Evolutionary conservation across 495 filamentous ascomycete species (phyloP).

Genomic region (Hyaloscypha finlandica): DNA sequence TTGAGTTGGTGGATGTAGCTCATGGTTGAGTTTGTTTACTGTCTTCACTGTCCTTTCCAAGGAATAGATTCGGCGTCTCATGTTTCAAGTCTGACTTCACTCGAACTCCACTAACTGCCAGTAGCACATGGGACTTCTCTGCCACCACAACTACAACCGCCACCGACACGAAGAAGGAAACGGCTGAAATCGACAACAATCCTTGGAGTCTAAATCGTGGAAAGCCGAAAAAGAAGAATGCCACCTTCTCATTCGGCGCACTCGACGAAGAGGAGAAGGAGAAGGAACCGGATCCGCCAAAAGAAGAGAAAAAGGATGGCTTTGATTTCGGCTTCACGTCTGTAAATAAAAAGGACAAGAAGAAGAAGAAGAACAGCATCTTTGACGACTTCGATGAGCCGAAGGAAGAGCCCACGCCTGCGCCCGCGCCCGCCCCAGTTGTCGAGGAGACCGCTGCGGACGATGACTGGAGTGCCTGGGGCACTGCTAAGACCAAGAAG

Average conservation of each 20-base stretch:
- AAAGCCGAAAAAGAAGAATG: constrained; percentile 48
- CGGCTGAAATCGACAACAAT: constrained; percentile 32
- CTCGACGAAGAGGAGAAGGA: constrained; percentile 35
- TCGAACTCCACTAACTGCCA: background rate
- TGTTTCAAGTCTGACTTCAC: background rate
- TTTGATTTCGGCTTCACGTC: constrained; percentile 39
- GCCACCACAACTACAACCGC: constrained; percentile 23
- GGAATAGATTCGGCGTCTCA: background rate
- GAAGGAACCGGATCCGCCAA: constrained; percentile 28
- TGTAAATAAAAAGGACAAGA: constrained; percentile 36
- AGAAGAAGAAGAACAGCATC: constrained; percentile 39
- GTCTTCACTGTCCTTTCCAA: background rate
- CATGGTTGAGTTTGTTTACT: background rate
- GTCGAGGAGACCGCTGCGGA: constrained; percentile 21
- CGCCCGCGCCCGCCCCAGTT: constrained; percentile 11
- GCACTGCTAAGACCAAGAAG: constrained; percentile 22
- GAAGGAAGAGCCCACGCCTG: constrained; percentile 33
- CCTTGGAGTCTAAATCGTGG: constrained; percentile 43
- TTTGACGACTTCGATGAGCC: constrained; percentile 31
- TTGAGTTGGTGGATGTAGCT: background rate
- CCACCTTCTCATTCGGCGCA: constrained; percentile 38
- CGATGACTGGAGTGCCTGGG: constrained; percentile 25
- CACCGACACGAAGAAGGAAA: constrained; percentile 31
- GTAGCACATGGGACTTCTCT: constrained; percentile 37
- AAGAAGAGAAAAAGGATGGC: constrained; percentile 34